phyloP scores from a whole-genome alignment of 495 filamentous ascomycete species.

The Daldinia concentrica region DNA sequence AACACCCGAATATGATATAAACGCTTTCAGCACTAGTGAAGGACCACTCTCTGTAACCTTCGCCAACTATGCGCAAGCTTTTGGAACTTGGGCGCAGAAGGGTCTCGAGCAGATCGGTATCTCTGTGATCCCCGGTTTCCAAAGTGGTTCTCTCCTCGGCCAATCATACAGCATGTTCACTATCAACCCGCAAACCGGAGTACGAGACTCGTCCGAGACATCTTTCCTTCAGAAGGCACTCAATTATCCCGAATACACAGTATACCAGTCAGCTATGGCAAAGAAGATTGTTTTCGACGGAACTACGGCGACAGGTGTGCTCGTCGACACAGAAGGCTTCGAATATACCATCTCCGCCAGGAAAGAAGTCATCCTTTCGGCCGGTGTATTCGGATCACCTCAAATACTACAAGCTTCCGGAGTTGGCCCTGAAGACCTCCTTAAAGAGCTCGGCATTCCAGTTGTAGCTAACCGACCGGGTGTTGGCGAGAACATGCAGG shows the following conservation, averaged over 20 bases:
- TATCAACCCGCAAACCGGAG: constrained; percentile 40
- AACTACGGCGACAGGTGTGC: constrained; percentile 31
- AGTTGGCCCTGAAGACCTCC: constrained; percentile 52
- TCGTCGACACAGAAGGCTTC: constrained; percentile 23
- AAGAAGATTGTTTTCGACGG: constrained; percentile 52
- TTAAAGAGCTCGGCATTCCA: constrained; percentile 52
- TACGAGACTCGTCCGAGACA: constrained; percentile 40
- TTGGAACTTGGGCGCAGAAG: constrained; percentile 50
- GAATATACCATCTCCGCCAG: constrained; percentile 28
- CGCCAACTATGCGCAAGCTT: constrained; percentile 58
- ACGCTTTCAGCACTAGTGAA: constrained; percentile 21
- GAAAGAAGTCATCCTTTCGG: constrained; percentile 60
- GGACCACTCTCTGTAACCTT: constrained; percentile 64
- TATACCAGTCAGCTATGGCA: constrained; percentile 48
- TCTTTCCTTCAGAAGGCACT: constrained; percentile 39
- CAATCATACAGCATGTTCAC: constrained; percentile 40
- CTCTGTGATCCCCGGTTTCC: constrained; percentile 43
- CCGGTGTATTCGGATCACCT: constrained; percentile 59
- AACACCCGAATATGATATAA: constrained; percentile 44
- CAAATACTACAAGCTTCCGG: constrained; percentile 66
- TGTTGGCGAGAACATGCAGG: constrained; percentile 60
- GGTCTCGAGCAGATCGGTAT: constrained; percentile 54
- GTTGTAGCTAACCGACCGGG: constrained; percentile 56
- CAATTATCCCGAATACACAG: constrained; percentile 39
- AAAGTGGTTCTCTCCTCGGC: constrained; percentile 50